Base-by-base conservation (phyloP, 2,329 filamentous ascomycete species). In the Ophiocordyceps robertsii region DNA sequence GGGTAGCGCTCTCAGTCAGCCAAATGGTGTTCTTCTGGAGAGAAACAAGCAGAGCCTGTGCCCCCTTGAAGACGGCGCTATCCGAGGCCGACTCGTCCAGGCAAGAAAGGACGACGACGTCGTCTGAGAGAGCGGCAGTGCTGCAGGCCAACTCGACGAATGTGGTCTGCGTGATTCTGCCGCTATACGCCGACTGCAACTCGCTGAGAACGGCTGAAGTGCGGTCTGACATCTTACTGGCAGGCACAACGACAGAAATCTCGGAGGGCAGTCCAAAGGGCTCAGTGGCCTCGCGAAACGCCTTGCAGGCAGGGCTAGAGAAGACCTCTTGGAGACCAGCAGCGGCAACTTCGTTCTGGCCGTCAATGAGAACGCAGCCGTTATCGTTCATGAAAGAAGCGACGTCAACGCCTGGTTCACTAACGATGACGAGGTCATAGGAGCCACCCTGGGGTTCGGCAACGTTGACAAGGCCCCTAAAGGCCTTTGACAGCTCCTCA, bases 341-440 rank as follows among this genome's bases (percentile, higher is more conserved):
- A 13, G 48, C 38, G 19, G 46, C 8, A 11, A 12, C 42, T 4
- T 44, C 48, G 37, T 47, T 46, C 19, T 49, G 38, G 16, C 48
- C 49, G 16, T 51, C 46, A 17, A 51, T 46, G 27, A 52, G 30
- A 11, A 51, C 71, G 55, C 83, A 79, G 37, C 80, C 80, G 2
- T 75, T 46, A 1, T 49, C 49, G 29, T 50, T 51, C 38, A 49
- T 39, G 32, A 43, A 52, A 13, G 42, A 11, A 21, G 42, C 40
- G 17, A 44, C 47, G 21, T 50, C 43, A n/a, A 39, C 38, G 19
- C 41, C 47, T 27, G 37, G n/a, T 45, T 52, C 50, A 29, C 49
- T 51, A 19, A 50, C 49, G 17, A 52, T 41, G 16, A 51, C 50
- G 12, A 52, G 42, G 16, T 52, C 50, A 38, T 52, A 52, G 3